Percentiles rank a stretch among this genome's conserved stretches.
phyloP scores from a whole-genome alignment of 805 yeast species.

The Yarrowia alimentaria region DNA sequence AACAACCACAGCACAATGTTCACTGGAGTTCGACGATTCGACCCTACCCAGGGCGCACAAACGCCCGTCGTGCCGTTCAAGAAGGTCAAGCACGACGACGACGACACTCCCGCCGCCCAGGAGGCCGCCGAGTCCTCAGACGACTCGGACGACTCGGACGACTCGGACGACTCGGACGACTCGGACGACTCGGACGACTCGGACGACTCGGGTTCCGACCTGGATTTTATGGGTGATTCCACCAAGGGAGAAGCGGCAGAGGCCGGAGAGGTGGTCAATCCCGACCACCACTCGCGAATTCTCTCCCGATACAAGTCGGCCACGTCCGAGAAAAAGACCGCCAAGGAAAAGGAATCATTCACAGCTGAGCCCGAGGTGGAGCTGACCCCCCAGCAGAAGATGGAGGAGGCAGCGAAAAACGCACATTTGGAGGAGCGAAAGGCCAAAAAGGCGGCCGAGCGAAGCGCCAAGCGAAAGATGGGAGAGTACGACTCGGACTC shows the following conservation, averaged over 20 bases:
- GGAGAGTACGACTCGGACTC: slow-evolving; percentile 26
- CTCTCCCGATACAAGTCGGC: no score
- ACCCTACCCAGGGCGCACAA: slow-evolving; percentile 12
- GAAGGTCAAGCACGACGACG: slow-evolving; percentile 23
- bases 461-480: slow-evolving; percentile 22
- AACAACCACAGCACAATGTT: slow-evolving; percentile 1
- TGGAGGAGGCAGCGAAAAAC: slow-evolving; percentile 19
- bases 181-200: no score
- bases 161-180: slow-evolving; percentile 12
- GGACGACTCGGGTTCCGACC: no score
- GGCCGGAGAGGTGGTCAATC: no score
- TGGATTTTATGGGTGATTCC: no score
- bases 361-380: background rate
- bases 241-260: no score
- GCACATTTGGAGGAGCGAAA: slow-evolving; percentile 9
- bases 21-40: slow-evolving; percentile 26
- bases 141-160: slow-evolving; percentile 7
- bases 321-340: no score
- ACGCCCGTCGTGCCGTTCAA: slow-evolving; percentile 1
- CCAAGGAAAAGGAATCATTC: slow-evolving; percentile 1
- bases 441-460: slow-evolving; percentile 10
- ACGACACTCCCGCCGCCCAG: background rate
- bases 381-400: no score
- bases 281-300: no score
- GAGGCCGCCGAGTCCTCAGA: slow-evolving; percentile 1